Evolutionary conservation across 768 basidiomycete genomes (phyloP).

Genomic region (Mrakia frigida): DNA sequence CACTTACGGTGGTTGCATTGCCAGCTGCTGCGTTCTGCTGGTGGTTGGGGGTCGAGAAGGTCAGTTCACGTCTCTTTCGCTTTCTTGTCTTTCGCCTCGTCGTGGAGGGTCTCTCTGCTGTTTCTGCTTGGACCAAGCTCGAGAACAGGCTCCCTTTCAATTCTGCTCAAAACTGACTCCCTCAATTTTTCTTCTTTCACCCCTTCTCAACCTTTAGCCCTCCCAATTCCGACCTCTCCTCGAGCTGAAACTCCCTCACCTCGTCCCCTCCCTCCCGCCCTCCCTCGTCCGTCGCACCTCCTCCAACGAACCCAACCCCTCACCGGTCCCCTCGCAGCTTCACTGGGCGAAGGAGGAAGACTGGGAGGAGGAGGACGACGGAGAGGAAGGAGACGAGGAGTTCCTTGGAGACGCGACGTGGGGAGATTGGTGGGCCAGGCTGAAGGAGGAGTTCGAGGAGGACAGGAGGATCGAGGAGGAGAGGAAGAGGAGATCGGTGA

Average conservation of each 20-base stretch:
- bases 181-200: neutral
- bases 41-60: slow-evolving; percentile 29
- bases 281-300: neutral
- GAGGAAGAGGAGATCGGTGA: neutral
- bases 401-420: neutral
- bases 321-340: neutral
- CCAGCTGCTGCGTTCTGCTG: slow-evolving; percentile 13
- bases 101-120: too few species aligned
- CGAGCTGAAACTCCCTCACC: slow-evolving; percentile 1
- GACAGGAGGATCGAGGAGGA: neutral
- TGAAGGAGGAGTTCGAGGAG: slow-evolving; percentile 6
- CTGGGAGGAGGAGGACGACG: neutral
- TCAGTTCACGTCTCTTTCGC: neutral
- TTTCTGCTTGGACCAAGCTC: too few species aligned
- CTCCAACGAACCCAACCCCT: neutral
- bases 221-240: slow-evolving; percentile 24
- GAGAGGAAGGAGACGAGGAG: neutral
- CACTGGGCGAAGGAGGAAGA: neutral
- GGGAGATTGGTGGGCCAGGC: slow-evolving; percentile 5
- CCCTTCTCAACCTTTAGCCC: neutral
- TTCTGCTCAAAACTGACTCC: neutral
- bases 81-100: too few species aligned
- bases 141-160: too few species aligned
- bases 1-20: neutral
- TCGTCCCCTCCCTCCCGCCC: slow-evolving; percentile 21